A percentile compares a stretch with the other conserved stretches of the same genome.
These are phyloP conservation scores for Aspergillus alliaceus DNA, from an alignment of 2,329 filamentous ascomycete species.

Conservation along the genomic window DNA sequence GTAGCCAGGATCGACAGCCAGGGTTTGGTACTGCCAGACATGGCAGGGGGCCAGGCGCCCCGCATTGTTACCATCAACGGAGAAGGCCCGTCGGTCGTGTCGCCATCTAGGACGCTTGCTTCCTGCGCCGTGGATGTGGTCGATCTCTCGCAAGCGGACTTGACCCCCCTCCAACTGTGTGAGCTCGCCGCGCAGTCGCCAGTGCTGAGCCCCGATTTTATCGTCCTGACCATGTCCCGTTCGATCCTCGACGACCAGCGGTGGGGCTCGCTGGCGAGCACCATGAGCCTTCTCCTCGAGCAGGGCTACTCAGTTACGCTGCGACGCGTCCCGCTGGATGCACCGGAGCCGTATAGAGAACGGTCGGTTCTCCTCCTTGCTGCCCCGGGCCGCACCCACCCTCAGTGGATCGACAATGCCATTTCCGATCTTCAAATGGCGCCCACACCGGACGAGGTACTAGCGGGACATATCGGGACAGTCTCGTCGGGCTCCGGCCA, in stretches of 20 bases:
- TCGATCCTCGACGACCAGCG: not conserved
- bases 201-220: not conserved
- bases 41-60: not conserved
- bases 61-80: not conserved
- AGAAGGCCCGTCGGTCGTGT: no score
- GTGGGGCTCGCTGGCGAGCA: not conserved
- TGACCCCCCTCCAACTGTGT: not conserved
- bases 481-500: no score
- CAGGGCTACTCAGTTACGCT: not conserved
- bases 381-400: not conserved
- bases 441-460: not conserved
- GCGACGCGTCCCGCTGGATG: not conserved
- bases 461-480: no score
- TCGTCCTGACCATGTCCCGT: not conserved
- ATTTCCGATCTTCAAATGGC: not conserved
- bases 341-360: not conserved
- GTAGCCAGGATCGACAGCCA: not conserved
- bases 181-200: not conserved
- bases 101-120: no score
- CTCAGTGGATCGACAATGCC: slow-evolving; percentile 3
- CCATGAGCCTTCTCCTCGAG: not conserved
- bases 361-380: not conserved
- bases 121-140: no score
- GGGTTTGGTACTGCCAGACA: not conserved
- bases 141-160: no score